A percentile compares a stretch with the other conserved stretches of the same genome.
These are phyloP conservation scores for Tricholoma terreum DNA, from an alignment of 768 basidiomycete species.

Conservation along the genomic window DNA sequence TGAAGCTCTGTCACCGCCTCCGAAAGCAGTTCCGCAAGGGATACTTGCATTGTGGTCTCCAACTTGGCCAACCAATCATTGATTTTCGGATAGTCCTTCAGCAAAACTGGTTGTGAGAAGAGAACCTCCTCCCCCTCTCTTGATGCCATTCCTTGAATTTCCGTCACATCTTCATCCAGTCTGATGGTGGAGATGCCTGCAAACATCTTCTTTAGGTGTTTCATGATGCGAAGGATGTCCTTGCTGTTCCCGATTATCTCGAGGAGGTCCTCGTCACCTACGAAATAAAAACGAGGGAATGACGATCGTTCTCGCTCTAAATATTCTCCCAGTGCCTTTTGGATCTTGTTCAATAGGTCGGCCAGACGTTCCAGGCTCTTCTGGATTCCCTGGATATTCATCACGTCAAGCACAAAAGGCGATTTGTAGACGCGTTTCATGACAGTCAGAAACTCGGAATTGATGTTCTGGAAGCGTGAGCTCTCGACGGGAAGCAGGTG, in stretches of 20 bases:
- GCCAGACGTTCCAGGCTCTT: constrained; percentile 96
- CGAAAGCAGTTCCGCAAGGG: constrained; percentile 78
- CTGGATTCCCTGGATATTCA: constrained; percentile 95
- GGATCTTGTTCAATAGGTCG: constrained; percentile 95
- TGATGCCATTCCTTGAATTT: constrained; percentile 92
- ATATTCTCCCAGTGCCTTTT: constrained; percentile 98
- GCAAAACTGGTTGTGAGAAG: constrained; percentile 77
- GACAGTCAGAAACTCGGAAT: constrained; percentile 93
- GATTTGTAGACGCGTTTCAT: constrained; percentile 99
- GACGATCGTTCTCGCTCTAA: constrained; percentile 95
- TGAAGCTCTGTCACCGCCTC: constrained; percentile 80
- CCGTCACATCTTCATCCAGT: constrained; percentile 83
- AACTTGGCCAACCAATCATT: constrained; percentile 97
- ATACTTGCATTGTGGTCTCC: constrained; percentile 89
- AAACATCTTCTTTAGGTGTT: constrained; percentile 99
- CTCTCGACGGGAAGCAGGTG: constrained; percentile 97
- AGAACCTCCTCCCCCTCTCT: constrained; percentile 92
- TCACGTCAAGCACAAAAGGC: constrained; percentile 93
- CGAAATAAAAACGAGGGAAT: constrained; percentile 99
- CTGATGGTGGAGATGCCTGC: constrained; percentile 90
- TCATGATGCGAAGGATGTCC: constrained; percentile 96
- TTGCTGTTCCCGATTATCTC: constrained; percentile 99
- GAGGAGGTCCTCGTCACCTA: constrained; percentile 96
- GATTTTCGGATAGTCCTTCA: constrained; percentile 96
- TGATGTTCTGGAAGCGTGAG: constrained; percentile 98